phyloP scores from a whole-genome alignment of 352 stramenopile genomes.

The Thalassiosira mediterranea region DNA sequence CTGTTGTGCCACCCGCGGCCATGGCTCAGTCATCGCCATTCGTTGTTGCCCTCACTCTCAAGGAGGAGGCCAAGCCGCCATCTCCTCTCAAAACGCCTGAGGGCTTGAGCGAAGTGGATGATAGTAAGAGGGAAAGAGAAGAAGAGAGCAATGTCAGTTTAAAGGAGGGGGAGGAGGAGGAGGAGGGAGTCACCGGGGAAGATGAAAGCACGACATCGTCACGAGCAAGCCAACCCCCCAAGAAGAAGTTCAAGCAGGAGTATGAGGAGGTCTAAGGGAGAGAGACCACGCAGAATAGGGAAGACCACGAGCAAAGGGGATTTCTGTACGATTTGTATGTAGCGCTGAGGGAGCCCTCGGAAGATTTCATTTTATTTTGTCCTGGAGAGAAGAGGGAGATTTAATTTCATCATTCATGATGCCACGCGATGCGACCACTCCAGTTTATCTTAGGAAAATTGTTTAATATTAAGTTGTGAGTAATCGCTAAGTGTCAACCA shows the following conservation, averaged over 20 bases:
- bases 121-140: neutral
- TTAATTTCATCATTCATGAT: neutral
- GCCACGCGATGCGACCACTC: neutral
- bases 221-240: conserved; percentile 19
- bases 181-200: conserved; percentile 1
- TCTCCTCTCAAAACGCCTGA: too few relatives aligned
- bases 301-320: neutral
- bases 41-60: too few relatives aligned
- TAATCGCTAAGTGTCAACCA: too few relatives aligned
- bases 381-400: neutral
- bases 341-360: neutral
- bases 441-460: too few relatives aligned
- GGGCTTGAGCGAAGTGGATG: too few relatives aligned
- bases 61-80: too few relatives aligned
- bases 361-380: neutral
- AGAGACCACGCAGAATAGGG: neutral
- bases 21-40: too few relatives aligned
- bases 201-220: neutral
- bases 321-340: neutral
- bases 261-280: conserved; percentile 29
- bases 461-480: too few relatives aligned
- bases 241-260: conserved; percentile 49
- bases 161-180: neutral
- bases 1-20: neutral
- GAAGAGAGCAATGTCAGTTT: neutral